Base-by-base conservation (phyloP, 805 yeast genomes). In the Ascoidea asiatica region DNA sequence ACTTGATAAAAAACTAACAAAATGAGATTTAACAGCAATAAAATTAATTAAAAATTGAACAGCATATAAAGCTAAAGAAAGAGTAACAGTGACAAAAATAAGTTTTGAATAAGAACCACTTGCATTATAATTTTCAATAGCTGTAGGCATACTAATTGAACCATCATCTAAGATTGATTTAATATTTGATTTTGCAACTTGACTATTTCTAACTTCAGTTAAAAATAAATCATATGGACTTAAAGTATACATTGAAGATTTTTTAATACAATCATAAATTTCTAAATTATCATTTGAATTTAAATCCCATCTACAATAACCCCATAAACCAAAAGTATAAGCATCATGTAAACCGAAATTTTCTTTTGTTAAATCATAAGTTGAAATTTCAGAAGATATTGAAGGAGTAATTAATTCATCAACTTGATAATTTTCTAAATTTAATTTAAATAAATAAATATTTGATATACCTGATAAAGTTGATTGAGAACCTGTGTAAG, bases 291-390 rank as follows among this genome's bases (percentile, higher is more conserved):
- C 59, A 42, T 52, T 41, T 29, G 48, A 40, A 47, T 51, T 42
- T 37, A 43, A 46, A 45, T 54, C 50, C 19, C 78, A 81, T 44
- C 64, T 53, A 58, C 88, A 80, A 60, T 75, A 79, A 20, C 81
- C 81, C 74, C 81, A 79, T 51, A 75, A 60, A 36, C 85, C 83
- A 33, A 77, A 62, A 15, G 73, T 66, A 51, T 73, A 74, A 22
- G 71, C 63, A 39, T 69, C 70, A 3, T 72, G 57, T 6, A 77
- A 52, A 2, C 72, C 73, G 2, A 66, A 50, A 4, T 50, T 53
- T n/a, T 53, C 21, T 19, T 51, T 47, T 19, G 49, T 37, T 7
- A 48, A 39, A 38, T 36, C 35, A 23, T 42, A 29, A 5, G 40
- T 17, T 13, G 54, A 37, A 43, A 48, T 35, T 39, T 50, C 45